Base-by-base conservation (phyloP, 352 stramenopile species). In the Ophiocytium majus region DNA sequence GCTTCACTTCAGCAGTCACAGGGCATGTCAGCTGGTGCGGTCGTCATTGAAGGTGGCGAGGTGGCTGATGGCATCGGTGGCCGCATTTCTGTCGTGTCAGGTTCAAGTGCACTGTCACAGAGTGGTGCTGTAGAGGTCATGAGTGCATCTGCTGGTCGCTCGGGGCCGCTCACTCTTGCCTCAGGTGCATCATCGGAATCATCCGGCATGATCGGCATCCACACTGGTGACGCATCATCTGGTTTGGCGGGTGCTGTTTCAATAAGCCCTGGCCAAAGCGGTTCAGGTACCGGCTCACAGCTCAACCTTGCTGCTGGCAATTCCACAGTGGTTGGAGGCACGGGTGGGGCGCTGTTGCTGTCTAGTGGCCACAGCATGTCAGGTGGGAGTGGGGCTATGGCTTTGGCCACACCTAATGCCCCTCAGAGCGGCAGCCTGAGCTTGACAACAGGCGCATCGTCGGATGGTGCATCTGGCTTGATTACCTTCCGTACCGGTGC, bases 161-260 rank as follows among this genome's bases (percentile, higher is more conserved):
- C 32, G 32, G 66, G 66, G 5, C 32, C 32, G 14, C 5, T 78
- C 5, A 43, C 35, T 5, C 32, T 78, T 14, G 32, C 66, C 5
- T 43, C 66, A 17, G 66, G 66, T 14, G 14, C 14, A 17, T 78
- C 66, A 43, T 5, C 35, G 14, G 5, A 78, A 17, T 43, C 32
- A 78, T 78, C 66, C 5, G 66, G 66, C 32, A 14, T 17, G 17
- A 5, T 78, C 5, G 5, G 14, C 32, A 78, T 78, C 14, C 32
- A 35, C 14, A 43, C 75, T 50, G 75, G 75, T 9, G 75, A 31
- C 19, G 75, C 23, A 81, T 81, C 75, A 64, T 81, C 75, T 81
- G 75, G 23, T 79, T 28, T 5, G 63, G 75, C 75, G 10, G 75
- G 75, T 9, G 5, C 9, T 33, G 63, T 50, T 19, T 79, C 5